phyloP scores from a whole-genome alignment of 768 basidiomycete genomes.

The Mycena capillaripes region DNA sequence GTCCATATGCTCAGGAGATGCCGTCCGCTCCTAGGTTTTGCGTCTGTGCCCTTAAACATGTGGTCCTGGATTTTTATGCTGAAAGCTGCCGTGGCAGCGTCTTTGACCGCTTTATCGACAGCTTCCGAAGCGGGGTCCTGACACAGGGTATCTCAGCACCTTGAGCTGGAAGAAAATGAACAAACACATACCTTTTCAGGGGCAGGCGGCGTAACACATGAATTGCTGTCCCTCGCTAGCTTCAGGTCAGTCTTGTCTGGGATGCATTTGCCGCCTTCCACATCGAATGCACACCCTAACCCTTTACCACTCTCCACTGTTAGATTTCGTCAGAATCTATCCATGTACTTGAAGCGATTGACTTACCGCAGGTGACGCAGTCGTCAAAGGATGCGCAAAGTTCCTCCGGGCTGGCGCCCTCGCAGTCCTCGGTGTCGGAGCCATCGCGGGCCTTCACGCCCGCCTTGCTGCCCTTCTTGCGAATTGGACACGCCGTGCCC shows the following conservation, averaged over 20 bases:
- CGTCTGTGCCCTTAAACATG: background rate
- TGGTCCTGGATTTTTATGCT: background rate
- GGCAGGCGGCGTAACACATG: constrained; percentile 3
- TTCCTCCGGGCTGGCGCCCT: background rate
- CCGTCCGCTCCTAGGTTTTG: constrained; percentile 1
- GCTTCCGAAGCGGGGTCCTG: background rate
- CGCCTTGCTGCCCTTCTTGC: constrained; percentile 6
- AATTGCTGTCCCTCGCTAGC: constrained; percentile 7
- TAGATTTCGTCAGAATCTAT: background rate
- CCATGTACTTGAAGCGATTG: background rate
- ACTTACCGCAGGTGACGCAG: constrained; percentile 6
- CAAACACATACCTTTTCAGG: constrained; percentile 9
- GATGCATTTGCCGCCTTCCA: background rate
- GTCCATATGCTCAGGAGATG: constrained; percentile 8
- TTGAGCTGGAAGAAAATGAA: background rate
- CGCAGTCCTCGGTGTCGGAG: too few relatives aligned
- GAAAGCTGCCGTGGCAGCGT: constrained; percentile 8
- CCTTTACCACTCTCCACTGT: background rate
- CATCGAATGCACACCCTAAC: constrained; percentile 1
- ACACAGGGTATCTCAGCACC: background rate
- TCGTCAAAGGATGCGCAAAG: background rate
- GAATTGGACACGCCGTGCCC: constrained; percentile 4
- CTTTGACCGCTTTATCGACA: background rate
- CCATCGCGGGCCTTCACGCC: background rate
- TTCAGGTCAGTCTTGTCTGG: background rate